These are phyloP conservation scores for Kentomonas sorsogonicus DNA, from an alignment of 208 protist genomes.

Conservation along the genomic window DNA sequence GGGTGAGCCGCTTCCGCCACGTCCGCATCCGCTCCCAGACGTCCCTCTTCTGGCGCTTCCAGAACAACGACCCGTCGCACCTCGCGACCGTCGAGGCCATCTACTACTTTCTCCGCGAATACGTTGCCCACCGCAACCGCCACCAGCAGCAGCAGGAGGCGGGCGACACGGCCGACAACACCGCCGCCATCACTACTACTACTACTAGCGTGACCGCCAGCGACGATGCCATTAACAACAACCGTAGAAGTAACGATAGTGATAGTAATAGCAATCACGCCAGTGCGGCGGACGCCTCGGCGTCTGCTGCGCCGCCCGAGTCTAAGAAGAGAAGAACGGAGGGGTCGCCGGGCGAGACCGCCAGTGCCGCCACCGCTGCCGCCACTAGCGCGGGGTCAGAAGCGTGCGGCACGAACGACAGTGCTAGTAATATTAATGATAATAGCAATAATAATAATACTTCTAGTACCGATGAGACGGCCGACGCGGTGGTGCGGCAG, in stretches of 20 bases:
- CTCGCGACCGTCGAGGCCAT: slow-evolving; percentile 94
- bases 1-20: slow-evolving; percentile 68
- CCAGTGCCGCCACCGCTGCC: no score
- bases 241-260: no score
- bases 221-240: not conserved
- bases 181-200: not conserved
- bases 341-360: no score
- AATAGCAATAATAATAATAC: no score
- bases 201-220: not conserved
- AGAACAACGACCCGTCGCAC: slow-evolving; percentile 88
- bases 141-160: slow-evolving; percentile 5
- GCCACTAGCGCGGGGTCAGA: no score
- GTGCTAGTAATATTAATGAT: no score
- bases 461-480: no score
- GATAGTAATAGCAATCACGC: no score
- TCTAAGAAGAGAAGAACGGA: not conserved
- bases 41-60: slow-evolving; percentile 93
- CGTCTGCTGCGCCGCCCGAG: no score
- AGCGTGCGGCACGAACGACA: no score
- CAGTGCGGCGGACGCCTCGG: no score
- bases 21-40: slow-evolving; percentile 75
- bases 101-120: slow-evolving; percentile 91
- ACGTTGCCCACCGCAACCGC: slow-evolving; percentile 61
- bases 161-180: not conserved
- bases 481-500: not conserved